Percentiles rank a stretch among this genome's conserved stretches.
phyloP scores from a whole-genome alignment of 1,139 yeast genomes.

The Martiniozyma asiatica region DNA sequence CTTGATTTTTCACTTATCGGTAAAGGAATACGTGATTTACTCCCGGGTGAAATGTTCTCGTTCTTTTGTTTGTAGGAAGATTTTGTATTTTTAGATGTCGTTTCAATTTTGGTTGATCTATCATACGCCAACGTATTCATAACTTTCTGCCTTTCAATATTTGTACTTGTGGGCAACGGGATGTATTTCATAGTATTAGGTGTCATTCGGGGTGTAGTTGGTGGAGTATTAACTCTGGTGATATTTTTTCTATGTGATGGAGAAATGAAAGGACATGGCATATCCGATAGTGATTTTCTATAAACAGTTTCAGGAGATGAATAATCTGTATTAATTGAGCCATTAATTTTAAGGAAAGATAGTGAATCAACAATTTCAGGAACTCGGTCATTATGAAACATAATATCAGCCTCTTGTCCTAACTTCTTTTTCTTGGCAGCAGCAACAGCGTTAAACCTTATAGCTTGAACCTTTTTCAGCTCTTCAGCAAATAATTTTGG shows the following conservation, averaged over 20 bases:
- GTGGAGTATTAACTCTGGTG: constrained; percentile 6
- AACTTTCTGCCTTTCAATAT: too few species aligned
- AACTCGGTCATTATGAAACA: too few species aligned
- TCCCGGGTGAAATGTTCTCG: neutral
- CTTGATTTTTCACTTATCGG: constrained; percentile 17
- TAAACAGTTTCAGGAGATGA: constrained; percentile 8
- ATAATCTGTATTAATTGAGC: neutral
- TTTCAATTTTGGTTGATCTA: neutral
- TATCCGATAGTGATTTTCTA: constrained; percentile 9
- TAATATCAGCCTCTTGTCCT: too few species aligned
- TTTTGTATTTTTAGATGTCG: neutral
- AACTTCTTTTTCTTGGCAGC: constrained; percentile 1
- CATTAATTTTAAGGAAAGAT: too few species aligned
- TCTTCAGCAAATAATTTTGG: constrained; percentile 5
- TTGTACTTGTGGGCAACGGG: constrained; percentile 1
- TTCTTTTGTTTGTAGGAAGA: neutral
- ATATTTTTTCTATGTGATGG: constrained; percentile 16
- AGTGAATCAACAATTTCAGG: too few species aligned
- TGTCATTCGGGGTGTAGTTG: constrained; percentile 11
- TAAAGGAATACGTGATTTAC: constrained; percentile 17
- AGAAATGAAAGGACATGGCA: constrained; percentile 21
- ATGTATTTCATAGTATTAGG: constrained; percentile 6
- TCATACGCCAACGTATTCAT: too few species aligned
- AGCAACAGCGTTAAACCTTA: constrained; percentile 7
- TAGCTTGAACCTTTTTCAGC: constrained; percentile 3